Conservation (phyloP, 2,329 filamentous ascomycete genomes). For the Chalaropsis ovoidea region DNA sequence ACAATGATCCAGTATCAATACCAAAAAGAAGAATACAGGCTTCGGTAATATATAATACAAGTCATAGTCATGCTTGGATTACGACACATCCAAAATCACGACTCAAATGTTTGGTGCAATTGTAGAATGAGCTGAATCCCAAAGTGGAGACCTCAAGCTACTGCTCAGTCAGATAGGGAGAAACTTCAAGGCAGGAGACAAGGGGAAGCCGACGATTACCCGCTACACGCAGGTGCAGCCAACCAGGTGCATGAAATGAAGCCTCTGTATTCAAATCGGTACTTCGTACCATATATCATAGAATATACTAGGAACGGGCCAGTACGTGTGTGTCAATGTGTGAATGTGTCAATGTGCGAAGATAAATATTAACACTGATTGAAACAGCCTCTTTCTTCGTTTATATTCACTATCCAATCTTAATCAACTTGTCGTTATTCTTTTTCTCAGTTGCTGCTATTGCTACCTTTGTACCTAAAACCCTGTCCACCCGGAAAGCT, state of each 20-base stretch:
- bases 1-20: not conserved
- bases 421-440: no score
- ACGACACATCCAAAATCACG: not conserved
- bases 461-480: no score
- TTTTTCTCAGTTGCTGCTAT: no score
- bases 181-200: not conserved
- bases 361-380: no score
- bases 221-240: not conserved
- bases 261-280: no score
- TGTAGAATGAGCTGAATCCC: not conserved
- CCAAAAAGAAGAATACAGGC: not conserved
- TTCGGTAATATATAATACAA: not conserved
- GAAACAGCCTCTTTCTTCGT: no score
- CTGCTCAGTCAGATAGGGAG: not conserved
- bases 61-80: not conserved
- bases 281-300: no score
- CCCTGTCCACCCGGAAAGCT: no score
- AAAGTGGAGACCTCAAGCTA: constrained; percentile 1
- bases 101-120: not conserved
- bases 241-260: not conserved
- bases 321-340: no score
- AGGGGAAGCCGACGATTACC: not conserved
- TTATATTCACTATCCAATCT: no score
- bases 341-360: no score
- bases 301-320: no score